Evolutionary conservation across 345 rosid species (phyloP).

Genomic region (Ricinus communis): DNA sequence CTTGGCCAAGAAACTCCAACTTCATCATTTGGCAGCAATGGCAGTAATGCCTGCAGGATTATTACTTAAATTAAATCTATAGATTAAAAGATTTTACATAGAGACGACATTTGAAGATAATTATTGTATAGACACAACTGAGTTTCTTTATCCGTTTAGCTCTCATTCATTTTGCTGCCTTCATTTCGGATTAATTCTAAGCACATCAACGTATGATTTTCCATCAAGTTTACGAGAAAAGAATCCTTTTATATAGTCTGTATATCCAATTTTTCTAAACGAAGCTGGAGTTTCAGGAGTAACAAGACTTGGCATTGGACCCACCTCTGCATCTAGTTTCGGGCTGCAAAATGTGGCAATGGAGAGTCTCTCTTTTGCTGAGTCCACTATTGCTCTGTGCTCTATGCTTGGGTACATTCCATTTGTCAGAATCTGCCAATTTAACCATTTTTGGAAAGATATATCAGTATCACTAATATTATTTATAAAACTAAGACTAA

Average conservation of each 20-base stretch:
- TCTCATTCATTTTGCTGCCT: neutral
- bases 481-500: too few species aligned
- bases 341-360: neutral
- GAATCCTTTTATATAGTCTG: conserved; percentile 11
- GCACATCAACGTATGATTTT: conserved; percentile 14
- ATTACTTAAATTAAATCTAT: too few species aligned
- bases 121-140: too few species aligned
- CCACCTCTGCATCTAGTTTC: neutral
- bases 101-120: too few species aligned
- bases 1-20: too few species aligned
- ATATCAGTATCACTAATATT: too few species aligned
- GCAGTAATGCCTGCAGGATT: too few species aligned
- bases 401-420: conserved; percentile 30
- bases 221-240: conserved; percentile 8
- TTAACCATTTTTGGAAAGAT: too few species aligned
- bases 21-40: too few species aligned
- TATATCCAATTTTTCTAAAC: conserved; percentile 19
- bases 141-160: too few species aligned
- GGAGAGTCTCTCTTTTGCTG: conserved; percentile 16
- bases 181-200: conserved; percentile 5
- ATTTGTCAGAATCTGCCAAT: conserved; percentile 21
- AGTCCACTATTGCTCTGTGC: neutral
- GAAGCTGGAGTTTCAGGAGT: conserved; percentile 16
- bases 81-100: too few species aligned
- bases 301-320: conserved; percentile 15